A percentile compares a stretch with the other conserved stretches of the same genome.
phyloP scores from a whole-genome alignment of 805 yeast species.

The Candida endomychidarum region DNA sequence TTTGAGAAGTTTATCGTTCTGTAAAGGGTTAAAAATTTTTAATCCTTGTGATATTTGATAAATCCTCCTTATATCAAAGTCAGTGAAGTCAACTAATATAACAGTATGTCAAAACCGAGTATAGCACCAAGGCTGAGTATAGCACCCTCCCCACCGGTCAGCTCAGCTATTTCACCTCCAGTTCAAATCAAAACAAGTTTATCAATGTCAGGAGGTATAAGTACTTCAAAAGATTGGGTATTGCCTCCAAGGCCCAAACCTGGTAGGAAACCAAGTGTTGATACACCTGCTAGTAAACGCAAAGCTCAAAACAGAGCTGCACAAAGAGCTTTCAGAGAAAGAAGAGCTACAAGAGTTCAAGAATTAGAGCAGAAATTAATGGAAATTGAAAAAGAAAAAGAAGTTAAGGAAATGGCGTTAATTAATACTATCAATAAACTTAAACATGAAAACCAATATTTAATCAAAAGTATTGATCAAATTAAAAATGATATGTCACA shows the following conservation, averaged over 20 bases:
- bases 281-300: conserved; percentile 80
- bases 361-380: conserved; percentile 71
- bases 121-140: conserved; percentile 16
- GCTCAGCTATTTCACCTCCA: conserved; percentile 11
- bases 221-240: conserved; percentile 60
- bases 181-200: conserved; percentile 7
- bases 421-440: conserved; percentile 52
- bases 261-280: conserved; percentile 62
- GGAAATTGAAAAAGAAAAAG: conserved; percentile 67
- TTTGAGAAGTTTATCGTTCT: not conserved
- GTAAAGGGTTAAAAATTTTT: conserved; percentile 2
- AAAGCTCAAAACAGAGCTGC: conserved; percentile 95
- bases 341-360: conserved; percentile 78
- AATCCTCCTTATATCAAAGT: too few relatives aligned
- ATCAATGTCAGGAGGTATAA: conserved; percentile 29
- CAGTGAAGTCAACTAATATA: too few relatives aligned
- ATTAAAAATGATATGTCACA: conserved; percentile 33
- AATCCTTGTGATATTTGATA: too few relatives aligned
- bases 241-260: conserved; percentile 60
- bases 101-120: conserved; percentile 11
- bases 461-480: conserved; percentile 44
- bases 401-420: conserved; percentile 54
- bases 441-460: conserved; percentile 44
- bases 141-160: conserved; percentile 11
- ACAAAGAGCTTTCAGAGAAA: conserved; percentile 84